A percentile compares a stretch with the other conserved stretches of the same genome.
Conservation (phyloP, 495 filamentous ascomycete genomes). For the Tuber umbilicatum region DNA sequence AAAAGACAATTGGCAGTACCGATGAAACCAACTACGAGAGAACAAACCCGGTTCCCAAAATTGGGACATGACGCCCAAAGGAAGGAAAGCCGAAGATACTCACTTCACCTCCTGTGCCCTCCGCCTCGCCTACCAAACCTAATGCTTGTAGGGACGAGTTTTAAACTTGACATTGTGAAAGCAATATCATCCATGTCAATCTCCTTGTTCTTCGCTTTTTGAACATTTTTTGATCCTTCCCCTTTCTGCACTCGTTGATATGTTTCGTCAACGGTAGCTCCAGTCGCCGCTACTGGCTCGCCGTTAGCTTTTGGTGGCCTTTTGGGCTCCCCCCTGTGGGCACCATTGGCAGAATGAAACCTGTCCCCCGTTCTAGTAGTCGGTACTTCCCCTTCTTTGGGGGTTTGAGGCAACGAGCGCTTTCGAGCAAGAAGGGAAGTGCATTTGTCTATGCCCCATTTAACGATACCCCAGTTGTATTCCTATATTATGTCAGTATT, state of each 20-base stretch:
- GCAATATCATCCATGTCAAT: conserved; percentile 64
- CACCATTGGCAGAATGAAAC: neutral
- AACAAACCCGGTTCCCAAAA: conserved; percentile 1
- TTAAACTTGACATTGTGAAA: conserved; percentile 74
- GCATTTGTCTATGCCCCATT: conserved; percentile 78
- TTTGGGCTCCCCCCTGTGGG: neutral
- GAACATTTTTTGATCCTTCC: conserved; percentile 1
- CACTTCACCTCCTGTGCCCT: conserved; percentile 13
- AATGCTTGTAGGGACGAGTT: conserved; percentile 73
- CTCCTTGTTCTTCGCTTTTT: conserved; percentile 44
- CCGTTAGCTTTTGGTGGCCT: neutral
- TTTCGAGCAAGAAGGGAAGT: conserved; percentile 61
- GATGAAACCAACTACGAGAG: neutral
- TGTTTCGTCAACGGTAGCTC: neutral
- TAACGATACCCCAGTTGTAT: conserved; percentile 84
- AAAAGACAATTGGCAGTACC: neutral
- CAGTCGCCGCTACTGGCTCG: neutral
- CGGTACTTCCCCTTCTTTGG: conserved; percentile 30
- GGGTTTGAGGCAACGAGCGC: conserved; percentile 46
- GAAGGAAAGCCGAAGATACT: conserved; percentile 1
- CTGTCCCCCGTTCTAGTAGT: conserved; percentile 26
- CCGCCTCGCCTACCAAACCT: conserved; percentile 59
- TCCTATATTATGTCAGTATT: conserved; percentile 46
- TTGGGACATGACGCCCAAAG: neutral
- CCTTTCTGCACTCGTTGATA: conserved; percentile 15